These are phyloP conservation scores for Cucurbitaria berberidis DNA, from an alignment of 2,329 filamentous ascomycete species.

Conservation along the genomic window DNA sequence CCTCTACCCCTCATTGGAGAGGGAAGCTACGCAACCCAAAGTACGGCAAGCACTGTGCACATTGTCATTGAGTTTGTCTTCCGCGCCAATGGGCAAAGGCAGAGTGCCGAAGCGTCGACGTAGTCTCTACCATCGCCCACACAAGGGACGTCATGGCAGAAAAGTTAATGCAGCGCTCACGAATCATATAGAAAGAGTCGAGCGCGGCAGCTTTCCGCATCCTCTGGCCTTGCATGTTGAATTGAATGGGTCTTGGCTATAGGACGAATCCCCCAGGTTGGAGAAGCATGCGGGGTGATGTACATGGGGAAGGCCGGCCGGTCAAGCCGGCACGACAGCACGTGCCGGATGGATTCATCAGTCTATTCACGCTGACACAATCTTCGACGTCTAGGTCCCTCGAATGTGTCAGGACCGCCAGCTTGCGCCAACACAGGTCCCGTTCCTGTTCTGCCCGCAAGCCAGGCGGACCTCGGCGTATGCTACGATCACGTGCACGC, in stretches of 20 bases:
- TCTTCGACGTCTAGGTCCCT: neutral
- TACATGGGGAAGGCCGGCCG: too few relatives aligned
- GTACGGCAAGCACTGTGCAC: neutral
- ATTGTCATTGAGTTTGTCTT: neutral
- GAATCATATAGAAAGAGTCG: neutral
- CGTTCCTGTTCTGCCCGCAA: conserved; percentile 8
- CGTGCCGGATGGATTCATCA: neutral
- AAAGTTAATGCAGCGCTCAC: neutral
- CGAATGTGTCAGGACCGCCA: conserved; percentile 1
- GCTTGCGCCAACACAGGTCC: conserved; percentile 5
- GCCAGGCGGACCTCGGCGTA: conserved; percentile 10
- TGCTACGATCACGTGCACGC: conserved; percentile 14
- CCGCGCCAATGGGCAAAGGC: neutral
- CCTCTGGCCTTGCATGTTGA: too few relatives aligned
- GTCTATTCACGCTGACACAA: conserved; percentile 2
- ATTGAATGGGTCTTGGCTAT: too few relatives aligned
- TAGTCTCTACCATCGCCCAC: neutral
- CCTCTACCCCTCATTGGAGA: conserved; percentile 5
- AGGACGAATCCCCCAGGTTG: neutral
- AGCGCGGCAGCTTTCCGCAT: neutral
- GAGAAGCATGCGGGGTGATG: conserved; percentile 3
- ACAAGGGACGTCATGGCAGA: neutral
- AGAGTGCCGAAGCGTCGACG: neutral
- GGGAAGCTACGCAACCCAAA: neutral
- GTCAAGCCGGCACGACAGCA: too few relatives aligned